Evolutionary conservation across 176 grass and related monocot species (phyloP), one percentile per base, ranked within the genome.

Genomic region (Olyra latifolia): DNA sequence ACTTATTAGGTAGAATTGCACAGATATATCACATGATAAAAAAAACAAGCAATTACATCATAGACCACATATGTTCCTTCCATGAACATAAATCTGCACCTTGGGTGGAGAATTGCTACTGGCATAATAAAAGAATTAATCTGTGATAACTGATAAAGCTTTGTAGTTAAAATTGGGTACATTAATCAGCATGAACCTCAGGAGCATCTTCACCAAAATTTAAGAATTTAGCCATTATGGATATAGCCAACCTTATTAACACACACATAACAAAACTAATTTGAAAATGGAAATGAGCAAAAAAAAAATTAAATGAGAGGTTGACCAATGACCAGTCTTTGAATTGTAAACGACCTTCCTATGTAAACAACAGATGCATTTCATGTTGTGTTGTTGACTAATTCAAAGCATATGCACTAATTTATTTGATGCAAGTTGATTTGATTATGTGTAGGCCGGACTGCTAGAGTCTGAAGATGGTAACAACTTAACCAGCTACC

Each of bases 401-500:
- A 25, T 69, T 75, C 48, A 81, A 46, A n/a, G 49, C 25, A 32
- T 49, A 47, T 28, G 27, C 19, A 38, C 20, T 57, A 5, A 0
- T 61, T 83, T 84, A 55, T 35, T 49, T 54, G 8, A 61, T 84
- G 40, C 61, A 67, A 47, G 39, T 75, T 58, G 32, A 68, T 48
- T 67, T 67, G 40, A 68, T 60, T 65, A 50, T 75, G 20, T 3
- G 38, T 84, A 35, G 27, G 15, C 29, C 59, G 5, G 77, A 49
- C 52, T 24, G 24, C 15, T 56, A 8, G 54, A 67, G 23, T 66
- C 13, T 48, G 38, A 59, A 40, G 63, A 25, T 40, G 64, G 63
- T 60, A 68, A n/a, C 20, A 5, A 77, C 22, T 32, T 16, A 47
- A n/a, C 20, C 8, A 78, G 22, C 45, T 16, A 47, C 72, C 40